phyloP scores from a whole-genome alignment of 805 yeast genomes.

The Candida nonsorbophila region DNA sequence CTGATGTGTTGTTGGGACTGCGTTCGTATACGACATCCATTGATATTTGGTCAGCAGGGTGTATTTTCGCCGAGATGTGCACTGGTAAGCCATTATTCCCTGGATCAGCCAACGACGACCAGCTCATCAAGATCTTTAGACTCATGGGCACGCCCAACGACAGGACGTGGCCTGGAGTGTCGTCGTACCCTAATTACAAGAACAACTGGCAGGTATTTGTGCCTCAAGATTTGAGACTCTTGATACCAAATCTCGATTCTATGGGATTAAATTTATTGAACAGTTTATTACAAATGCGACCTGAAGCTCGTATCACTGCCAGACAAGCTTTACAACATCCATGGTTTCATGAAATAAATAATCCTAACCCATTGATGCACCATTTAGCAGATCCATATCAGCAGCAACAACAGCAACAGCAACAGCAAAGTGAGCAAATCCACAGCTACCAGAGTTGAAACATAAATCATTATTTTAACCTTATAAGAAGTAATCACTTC shows the following conservation, averaged over 20 bases:
- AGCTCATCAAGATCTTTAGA: slow-evolving; percentile 83
- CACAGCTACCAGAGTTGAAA: slow-evolving; percentile 7
- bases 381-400: slow-evolving; percentile 28
- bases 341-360: slow-evolving; percentile 74
- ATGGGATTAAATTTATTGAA: slow-evolving; percentile 65
- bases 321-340: slow-evolving; percentile 64
- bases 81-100: slow-evolving; percentile 97
- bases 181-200: slow-evolving; percentile 82
- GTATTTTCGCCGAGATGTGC: slow-evolving; percentile 97
- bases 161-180: slow-evolving; percentile 95
- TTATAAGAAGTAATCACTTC: slow-evolving; percentile 41
- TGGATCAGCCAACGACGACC: slow-evolving; percentile 95
- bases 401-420: slow-evolving; percentile 16
- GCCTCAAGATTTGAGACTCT: slow-evolving; percentile 74
- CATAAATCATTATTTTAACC: background rate
- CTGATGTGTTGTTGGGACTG: slow-evolving; percentile 92
- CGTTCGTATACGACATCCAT: slow-evolving; percentile 94
- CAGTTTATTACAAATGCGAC: slow-evolving; percentile 55
- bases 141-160: slow-evolving; percentile 97
- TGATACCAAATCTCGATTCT: slow-evolving; percentile 66
- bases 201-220: slow-evolving; percentile 79
- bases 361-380: slow-evolving; percentile 30
- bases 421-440: slow-evolving; percentile 7
- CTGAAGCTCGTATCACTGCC: slow-evolving; percentile 55
- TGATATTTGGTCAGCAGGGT: slow-evolving; percentile 98